A percentile compares a stretch with the other conserved stretches of the same genome.
Conservation (phyloP, 495 filamentous ascomycete species). For the Xylona heveae region DNA sequence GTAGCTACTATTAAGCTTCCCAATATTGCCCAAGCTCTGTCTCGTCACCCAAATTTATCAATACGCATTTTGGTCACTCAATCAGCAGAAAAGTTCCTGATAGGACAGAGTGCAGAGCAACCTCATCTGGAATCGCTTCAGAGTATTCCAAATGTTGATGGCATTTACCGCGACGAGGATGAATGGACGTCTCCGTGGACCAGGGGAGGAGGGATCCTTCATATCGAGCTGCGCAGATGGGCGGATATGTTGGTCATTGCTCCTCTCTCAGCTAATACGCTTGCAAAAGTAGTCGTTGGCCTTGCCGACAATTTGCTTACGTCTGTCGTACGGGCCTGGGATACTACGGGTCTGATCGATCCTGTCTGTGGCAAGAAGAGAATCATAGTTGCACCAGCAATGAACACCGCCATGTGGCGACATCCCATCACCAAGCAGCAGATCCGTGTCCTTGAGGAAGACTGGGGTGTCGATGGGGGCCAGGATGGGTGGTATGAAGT, state of each 20-base stretch:
- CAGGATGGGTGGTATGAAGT: slow-evolving; percentile 53
- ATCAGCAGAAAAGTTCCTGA: slow-evolving; percentile 49
- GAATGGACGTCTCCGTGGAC: slow-evolving; percentile 65
- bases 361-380: slow-evolving; percentile 18
- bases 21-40: slow-evolving; percentile 39
- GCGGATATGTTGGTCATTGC: slow-evolving; percentile 63
- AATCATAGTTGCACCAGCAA: slow-evolving; percentile 49
- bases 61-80: slow-evolving; percentile 62
- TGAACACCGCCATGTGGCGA: slow-evolving; percentile 84
- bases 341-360: slow-evolving; percentile 43
- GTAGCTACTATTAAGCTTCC: slow-evolving; percentile 87
- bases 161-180: slow-evolving; percentile 52
- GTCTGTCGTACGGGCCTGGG: slow-evolving; percentile 73
- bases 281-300: slow-evolving; percentile 57
- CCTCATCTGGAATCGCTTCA: slow-evolving; percentile 31
- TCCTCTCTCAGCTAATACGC: slow-evolving; percentile 54
- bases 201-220: slow-evolving; percentile 45
- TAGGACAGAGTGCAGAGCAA: slow-evolving; percentile 46
- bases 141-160: slow-evolving; percentile 38
- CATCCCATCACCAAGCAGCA: slow-evolving; percentile 64
- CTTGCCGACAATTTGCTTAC: slow-evolving; percentile 45
- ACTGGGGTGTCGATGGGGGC: slow-evolving; percentile 34
- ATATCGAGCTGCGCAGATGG: slow-evolving; percentile 71
- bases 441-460: slow-evolving; percentile 41
- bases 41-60: slow-evolving; percentile 34